phyloP scores from a whole-genome alignment of 202 grass and related monocot genomes.

The Schoenoplectus tabernaemontani region DNA sequence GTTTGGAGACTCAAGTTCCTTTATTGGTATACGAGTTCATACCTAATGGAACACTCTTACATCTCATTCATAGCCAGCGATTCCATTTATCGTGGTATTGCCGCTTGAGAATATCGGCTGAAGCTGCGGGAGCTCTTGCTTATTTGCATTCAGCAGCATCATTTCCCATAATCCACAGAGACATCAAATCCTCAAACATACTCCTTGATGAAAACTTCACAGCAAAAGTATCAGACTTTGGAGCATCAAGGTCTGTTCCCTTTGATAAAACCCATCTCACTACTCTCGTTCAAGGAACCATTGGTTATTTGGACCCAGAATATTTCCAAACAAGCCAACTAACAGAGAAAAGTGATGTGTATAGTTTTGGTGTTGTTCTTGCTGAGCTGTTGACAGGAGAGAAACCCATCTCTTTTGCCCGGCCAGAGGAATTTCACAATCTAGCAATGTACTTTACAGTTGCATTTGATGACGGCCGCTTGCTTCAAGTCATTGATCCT shows the following conservation, averaged over 20 bases:
- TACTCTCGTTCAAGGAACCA: slow-evolving; percentile 24
- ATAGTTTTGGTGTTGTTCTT: slow-evolving; percentile 36
- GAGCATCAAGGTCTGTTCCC: slow-evolving; percentile 30
- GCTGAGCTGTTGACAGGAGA: slow-evolving; percentile 15
- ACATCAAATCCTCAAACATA: slow-evolving; percentile 33
- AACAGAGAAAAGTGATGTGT: slow-evolving; percentile 79
- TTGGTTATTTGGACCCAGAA: slow-evolving; percentile 78
- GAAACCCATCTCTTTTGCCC: slow-evolving; percentile 35
- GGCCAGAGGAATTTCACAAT: slow-evolving; percentile 44
- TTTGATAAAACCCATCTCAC: slow-evolving; percentile 23
- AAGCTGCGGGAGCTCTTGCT: slow-evolving; percentile 24
- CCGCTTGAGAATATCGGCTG: slow-evolving; percentile 22
- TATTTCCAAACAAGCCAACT: slow-evolving; percentile 68
- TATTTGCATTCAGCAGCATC: slow-evolving; percentile 29
- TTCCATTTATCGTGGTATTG: not conserved
- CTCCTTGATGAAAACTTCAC: slow-evolving; percentile 18
- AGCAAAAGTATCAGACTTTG: slow-evolving; percentile 34
- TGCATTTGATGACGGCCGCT: slow-evolving; percentile 28
- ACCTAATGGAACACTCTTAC: slow-evolving; percentile 6
- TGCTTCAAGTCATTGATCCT: slow-evolving; percentile 33
- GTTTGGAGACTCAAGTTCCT: slow-evolving; percentile 25
- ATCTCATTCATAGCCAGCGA: not conserved
- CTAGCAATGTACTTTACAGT: slow-evolving; percentile 45
- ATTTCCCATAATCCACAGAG: slow-evolving; percentile 29
- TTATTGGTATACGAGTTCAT: slow-evolving; percentile 31